Conservation (phyloP, 495 filamentous ascomycete genomes). For the Usnea hakonensis region DNA sequence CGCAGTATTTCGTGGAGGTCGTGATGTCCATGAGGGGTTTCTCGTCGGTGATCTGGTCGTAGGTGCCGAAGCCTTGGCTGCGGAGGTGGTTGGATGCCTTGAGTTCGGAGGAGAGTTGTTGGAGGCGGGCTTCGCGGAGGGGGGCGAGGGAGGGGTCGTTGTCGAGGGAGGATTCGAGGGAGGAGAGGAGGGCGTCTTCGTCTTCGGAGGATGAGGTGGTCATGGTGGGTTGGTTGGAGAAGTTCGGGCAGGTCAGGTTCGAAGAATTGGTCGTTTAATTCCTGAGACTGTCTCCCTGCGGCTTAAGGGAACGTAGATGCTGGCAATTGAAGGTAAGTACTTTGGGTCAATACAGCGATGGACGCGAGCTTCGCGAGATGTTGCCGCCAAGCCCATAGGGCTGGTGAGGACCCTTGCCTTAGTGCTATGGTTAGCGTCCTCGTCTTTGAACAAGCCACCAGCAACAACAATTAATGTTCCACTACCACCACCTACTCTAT, state of each 20-base stretch:
- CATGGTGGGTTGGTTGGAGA: slow-evolving; percentile 1
- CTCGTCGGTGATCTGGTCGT: slow-evolving; percentile 56
- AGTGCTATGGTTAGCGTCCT: not conserved
- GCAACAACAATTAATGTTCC: not conserved
- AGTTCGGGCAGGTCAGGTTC: not conserved
- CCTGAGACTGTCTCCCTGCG: too few species aligned
- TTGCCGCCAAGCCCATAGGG: not conserved
- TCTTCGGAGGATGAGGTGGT: slow-evolving; percentile 35
- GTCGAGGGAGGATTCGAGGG: slow-evolving; percentile 58
- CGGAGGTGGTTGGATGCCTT: slow-evolving; percentile 37
- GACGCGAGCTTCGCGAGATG: too few species aligned
- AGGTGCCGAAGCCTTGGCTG: slow-evolving; percentile 36
- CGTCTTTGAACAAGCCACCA: not conserved
- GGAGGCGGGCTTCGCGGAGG: slow-evolving; percentile 62
- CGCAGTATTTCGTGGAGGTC: slow-evolving; percentile 52
- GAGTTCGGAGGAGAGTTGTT: slow-evolving; percentile 62
- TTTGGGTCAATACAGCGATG: too few species aligned
- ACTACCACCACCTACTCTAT: not conserved
- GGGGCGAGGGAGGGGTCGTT: slow-evolving; percentile 38
- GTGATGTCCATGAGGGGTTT: slow-evolving; percentile 62
- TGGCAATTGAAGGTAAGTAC: too few species aligned
- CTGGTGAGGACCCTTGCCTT: not conserved
- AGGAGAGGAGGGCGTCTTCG: slow-evolving; percentile 64
- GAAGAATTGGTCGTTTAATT: too few species aligned
- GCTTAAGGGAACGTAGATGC: too few species aligned